phyloP scores from a whole-genome alignment of 2,329 filamentous ascomycete species.

The Aspergillus texensis region DNA sequence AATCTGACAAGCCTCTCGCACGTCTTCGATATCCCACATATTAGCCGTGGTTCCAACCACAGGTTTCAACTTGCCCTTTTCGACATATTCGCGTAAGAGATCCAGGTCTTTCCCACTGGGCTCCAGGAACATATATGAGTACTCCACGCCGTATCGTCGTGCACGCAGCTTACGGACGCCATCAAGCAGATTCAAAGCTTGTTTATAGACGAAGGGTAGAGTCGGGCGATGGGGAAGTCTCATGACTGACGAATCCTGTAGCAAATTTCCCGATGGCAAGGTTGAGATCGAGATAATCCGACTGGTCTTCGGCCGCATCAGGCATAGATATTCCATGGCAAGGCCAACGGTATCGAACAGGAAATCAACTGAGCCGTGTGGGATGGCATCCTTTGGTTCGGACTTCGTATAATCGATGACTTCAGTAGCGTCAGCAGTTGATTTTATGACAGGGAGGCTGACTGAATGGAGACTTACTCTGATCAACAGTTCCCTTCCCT shows the following conservation, averaged over 20 bases:
- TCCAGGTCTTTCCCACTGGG: slow-evolving; percentile 48
- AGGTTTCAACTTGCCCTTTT: slow-evolving; percentile 48
- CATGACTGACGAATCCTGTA: slow-evolving; percentile 37
- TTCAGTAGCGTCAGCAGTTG: slow-evolving; percentile 5
- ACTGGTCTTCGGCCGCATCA: slow-evolving; percentile 39
- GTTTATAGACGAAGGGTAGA: slow-evolving; percentile 12
- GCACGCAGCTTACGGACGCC: slow-evolving; percentile 7
- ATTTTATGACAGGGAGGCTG: not conserved
- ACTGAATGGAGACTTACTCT: slow-evolving; percentile 27
- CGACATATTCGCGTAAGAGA: slow-evolving; percentile 42
- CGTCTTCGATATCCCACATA: slow-evolving; percentile 48
- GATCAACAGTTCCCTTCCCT: slow-evolving; percentile 51
- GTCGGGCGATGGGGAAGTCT: slow-evolving; percentile 3
- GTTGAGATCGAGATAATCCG: slow-evolving; percentile 42
- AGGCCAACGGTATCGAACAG: slow-evolving; percentile 53
- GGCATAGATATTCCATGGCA: slow-evolving; percentile 47
- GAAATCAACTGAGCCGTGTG: slow-evolving; percentile 52
- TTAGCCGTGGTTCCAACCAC: slow-evolving; percentile 47
- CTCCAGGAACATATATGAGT: slow-evolving; percentile 51
- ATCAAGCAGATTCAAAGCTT: slow-evolving; percentile 38
- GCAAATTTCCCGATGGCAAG: slow-evolving; percentile 37
- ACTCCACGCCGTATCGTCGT: slow-evolving; percentile 49
- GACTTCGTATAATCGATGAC: slow-evolving; percentile 56
- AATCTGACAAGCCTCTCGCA: slow-evolving; percentile 46
- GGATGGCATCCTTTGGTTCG: slow-evolving; percentile 42